Evolutionary conservation across 108 stramenopile species (phyloP), one percentile per base, ranked within the genome.

Genomic region (Nitzschia palea): DNA sequence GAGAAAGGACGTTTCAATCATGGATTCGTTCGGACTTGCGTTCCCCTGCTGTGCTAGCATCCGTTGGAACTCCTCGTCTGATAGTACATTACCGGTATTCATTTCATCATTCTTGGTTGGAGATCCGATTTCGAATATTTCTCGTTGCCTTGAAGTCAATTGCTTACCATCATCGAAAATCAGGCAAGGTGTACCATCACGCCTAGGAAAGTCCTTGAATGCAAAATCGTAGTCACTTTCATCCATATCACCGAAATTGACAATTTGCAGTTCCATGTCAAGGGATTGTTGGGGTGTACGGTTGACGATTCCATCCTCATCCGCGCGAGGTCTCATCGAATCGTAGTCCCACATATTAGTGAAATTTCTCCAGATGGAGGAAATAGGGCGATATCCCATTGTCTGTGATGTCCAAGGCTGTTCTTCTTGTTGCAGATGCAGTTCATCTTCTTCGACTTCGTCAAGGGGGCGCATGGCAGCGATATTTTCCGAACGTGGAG

Each of bases 121-220:
- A 10, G 8, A 8, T 48, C 47, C 47, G 22, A 48, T 48, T 48
- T 48, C 47, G 22, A 48, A 48, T 8, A 48, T 20, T 48, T 48
- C 17, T 48, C 9, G 18, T 48, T 48, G 47, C n/a, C 22, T 48
- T 12, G 9, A 20, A 5, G 28, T 48, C 47, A 48, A 18, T 33
- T 52, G 17, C 4, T 34, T 23, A 34, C 54, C 47, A 14, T 73
- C 65, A 44, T 76, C 61, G 62, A 80, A 80, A 30, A 87, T 87
- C 27, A 87, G 54, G 61, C 82, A 87, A 15, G 86, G 86, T 40
- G 86, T 83, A 2, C 86, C 86, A 67, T 87, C 86, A 25, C 71
- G 72, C 17, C 86, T 62, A 15, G 86, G 86, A 71, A 87, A 87
- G 55, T 87, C 86, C 37, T 64, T 37, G 55, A 81, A 87, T 2